Base-by-base conservation (phyloP, 495 filamentous ascomycete genomes). In the Trichoderma parareesei region DNA sequence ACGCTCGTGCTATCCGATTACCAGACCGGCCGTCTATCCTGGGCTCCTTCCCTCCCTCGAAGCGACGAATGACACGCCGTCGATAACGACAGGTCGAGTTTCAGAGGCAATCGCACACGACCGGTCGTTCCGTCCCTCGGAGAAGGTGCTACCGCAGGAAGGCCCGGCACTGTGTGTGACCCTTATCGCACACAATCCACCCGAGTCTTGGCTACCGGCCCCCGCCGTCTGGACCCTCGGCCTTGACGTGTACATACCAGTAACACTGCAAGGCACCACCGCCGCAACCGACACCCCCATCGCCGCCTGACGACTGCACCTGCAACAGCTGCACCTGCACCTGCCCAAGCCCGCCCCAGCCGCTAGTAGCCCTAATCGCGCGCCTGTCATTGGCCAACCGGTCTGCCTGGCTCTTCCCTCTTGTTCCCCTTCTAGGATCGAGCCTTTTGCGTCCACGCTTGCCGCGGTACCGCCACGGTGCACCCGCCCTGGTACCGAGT, bases 281-380 rank as follows among this genome's bases (percentile, higher is more conserved):
- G 53, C 53, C 53, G 53, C 9, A 10, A 9, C 27, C 53, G 53
- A 27, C 53, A 35, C 33, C 53, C 40, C 40, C 53, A 38, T 8
- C 27, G 16, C 9, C 53, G 53, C 53, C 33, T 57, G 53, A 57
- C 53, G 37, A 27, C 37, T 57, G 53, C 27, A 57, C 53, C 2
- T 13, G 2, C 33, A n/a, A n/a, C n/a, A n/a, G n/a, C n/a, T n/a
- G n/a, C n/a, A n/a, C n/a, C 37, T 57, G 53, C 27, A 57, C 53
- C 2, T 13, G 2, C 33, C 11, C 14, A 37, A 57, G 14, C 37
- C 53, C 53, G 20, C 33, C 20, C 53, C 53, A 37, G 53, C 53
- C 53, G 53, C 37, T 57, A 33, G 53, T 57, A 33, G 53, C 53
- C 53, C 53, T 57, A 57, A 57, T 57, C 53, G 53, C 53, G 20